phyloP scores from a whole-genome alignment of 768 basidiomycete species.

The Macrolepiota dolichaula region DNA sequence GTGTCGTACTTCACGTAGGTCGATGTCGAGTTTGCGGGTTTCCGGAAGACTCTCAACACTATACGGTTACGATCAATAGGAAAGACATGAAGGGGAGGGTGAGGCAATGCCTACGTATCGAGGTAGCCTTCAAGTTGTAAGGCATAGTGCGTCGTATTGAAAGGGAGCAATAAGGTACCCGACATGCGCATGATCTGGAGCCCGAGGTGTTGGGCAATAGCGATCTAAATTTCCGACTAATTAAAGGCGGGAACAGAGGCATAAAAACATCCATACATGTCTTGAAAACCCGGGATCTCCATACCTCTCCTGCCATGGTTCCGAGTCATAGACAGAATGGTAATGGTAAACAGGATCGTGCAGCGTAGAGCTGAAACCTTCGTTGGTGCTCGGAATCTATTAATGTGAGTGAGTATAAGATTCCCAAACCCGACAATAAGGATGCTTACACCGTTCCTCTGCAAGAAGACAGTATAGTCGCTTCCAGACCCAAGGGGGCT shows the following conservation, averaged over 20 bases:
- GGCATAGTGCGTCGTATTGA: constrained; percentile 75
- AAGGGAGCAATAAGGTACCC: constrained; percentile 58
- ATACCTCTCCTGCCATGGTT: constrained; percentile 67
- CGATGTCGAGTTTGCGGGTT: constrained; percentile 16
- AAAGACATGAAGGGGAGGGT: not conserved
- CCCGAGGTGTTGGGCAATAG: constrained; percentile 64
- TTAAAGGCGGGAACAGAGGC: not conserved
- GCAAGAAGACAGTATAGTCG: constrained; percentile 89
- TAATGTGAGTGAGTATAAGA: not conserved
- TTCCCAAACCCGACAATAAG: not conserved
- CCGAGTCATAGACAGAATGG: constrained; percentile 67
- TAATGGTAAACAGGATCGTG: constrained; percentile 70
- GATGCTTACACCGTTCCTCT: constrained; percentile 46
- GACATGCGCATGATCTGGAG: constrained; percentile 55
- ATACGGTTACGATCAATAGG: not conserved
- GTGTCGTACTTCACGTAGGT: constrained; percentile 40
- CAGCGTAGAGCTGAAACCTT: constrained; percentile 36
- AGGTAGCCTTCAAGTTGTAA: constrained; percentile 57
- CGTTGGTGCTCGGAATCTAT: constrained; percentile 37
- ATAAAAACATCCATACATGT: constrained; percentile 42
- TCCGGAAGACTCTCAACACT: constrained; percentile 48
- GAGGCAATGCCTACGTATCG: constrained; percentile 37
- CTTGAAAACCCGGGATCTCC: constrained; percentile 70
- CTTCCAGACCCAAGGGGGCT: constrained; percentile 73
- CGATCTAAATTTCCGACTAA: constrained; percentile 36